Evolutionary conservation across 257 asterid genomes (phyloP), one percentile per base, ranked within the genome.

Genomic region (Scutellaria barbata): DNA sequence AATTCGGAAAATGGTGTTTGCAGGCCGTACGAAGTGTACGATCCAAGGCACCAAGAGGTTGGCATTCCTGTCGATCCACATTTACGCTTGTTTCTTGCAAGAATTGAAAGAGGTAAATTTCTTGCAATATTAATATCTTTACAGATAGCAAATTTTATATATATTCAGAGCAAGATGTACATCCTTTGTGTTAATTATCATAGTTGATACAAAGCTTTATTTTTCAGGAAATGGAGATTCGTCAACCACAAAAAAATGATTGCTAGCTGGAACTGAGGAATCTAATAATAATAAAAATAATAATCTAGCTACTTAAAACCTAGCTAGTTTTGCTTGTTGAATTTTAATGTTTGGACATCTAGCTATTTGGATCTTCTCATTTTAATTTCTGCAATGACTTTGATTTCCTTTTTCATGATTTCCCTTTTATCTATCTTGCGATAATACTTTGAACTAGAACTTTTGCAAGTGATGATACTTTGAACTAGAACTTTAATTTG

Each of bases 21-120:
- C 25, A 78, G 82, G 60, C 35, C 35, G 35, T 78, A 55, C 66
- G 42, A 73, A 5, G 48, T 78, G 72, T 74, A 78, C 48, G 82
- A 78, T 9, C 51, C 5, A 43, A 74, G 82, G 57, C 74, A 79
- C 14, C 77, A 69, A 48, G 82, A 74, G 5, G 14, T 69, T 1
- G 79, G 76, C 0, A 66, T 79, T 42, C 77, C 74, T n/a, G 58
- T 79, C 11, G 82, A 79, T 52, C 82, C 79, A 33, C 82, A 79
- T 48, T 18, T 79, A 7, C 82, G 79, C 47, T 69, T 79, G 25
- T 79, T 79, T 10, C 40, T 40, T 56, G 77, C 74, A 17, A 10
- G 18, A 10, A 67, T 52, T 8, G 69, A 22, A 39, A 63, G 56
- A 1, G 73, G 82, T 77, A 51, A 71, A 2, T 18, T 46, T 17